Percentiles rank a stretch among this genome's conserved stretches.
Evolutionary conservation across 306 rosid genomes (phyloP).

Genomic region (Fragaria ananassa): DNA sequence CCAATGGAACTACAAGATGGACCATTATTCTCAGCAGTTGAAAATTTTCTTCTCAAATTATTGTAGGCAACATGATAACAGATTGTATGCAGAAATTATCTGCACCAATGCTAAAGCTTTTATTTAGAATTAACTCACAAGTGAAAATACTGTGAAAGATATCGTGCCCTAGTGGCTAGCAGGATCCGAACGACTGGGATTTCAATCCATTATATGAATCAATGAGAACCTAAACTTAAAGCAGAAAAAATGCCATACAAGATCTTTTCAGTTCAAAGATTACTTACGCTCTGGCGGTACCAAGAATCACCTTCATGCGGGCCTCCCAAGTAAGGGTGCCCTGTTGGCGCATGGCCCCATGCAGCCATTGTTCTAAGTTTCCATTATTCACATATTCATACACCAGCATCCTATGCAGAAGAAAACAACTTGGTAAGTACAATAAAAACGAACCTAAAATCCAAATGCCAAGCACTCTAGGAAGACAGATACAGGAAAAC

Average conservation of each 20-base stretch:
- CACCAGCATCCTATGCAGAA: constrained; percentile 70
- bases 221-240: not conserved
- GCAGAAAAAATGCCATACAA: not conserved
- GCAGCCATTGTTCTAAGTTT: constrained; percentile 93
- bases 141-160: not conserved
- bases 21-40: not conserved
- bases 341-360: constrained; percentile 69
- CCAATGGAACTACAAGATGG: not conserved
- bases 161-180: not conserved
- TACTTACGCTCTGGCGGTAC: constrained; percentile 97
- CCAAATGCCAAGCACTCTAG: constrained; percentile 5
- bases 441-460: constrained; percentile 9
- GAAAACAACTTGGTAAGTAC: constrained; percentile 5
- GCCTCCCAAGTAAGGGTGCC: constrained; percentile 93
- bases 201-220: not conserved
- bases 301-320: constrained; percentile 78
- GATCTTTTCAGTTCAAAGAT: constrained; percentile 19
- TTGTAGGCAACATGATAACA: not conserved
- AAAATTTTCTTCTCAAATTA: constrained; percentile 1
- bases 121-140: not conserved
- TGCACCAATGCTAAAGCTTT: not conserved
- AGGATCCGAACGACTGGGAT: not conserved
- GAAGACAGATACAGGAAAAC: not conserved
- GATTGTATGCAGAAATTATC: not conserved
- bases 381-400: constrained; percentile 97